These are phyloP conservation scores for sweet orange (Citrus sinensis) DNA, from an alignment of 345 rosid species.

Conservation along the genomic window DVS_A1.0 CM039165.1:35292501-35293000, in stretches of 20 bases:
- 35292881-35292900: slow-evolving; percentile 5
- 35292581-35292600: neutral
- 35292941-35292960: neutral
- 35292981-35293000: neutral
- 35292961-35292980: neutral
- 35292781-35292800: slow-evolving; percentile 91
- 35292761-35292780: slow-evolving; percentile 97
- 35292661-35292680: neutral
- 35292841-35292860: slow-evolving; percentile 82
- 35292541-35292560: slow-evolving; percentile 98
- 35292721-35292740: slow-evolving; percentile 14
- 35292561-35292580: slow-evolving; percentile 36
- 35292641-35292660: neutral
- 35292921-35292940: neutral
- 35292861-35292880: slow-evolving; percentile 76
- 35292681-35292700: neutral
- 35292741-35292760: slow-evolving; percentile 74
- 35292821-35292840: slow-evolving; percentile 97
- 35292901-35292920: neutral
- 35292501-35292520: slow-evolving; percentile 94
- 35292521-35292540: slow-evolving; percentile 91
- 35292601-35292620: neutral
- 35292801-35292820: slow-evolving; percentile 94
- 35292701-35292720: neutral
- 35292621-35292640: neutral